Conservation (phyloP, 352 stramenopile species). For the Pythium vanterpoolii region DNA sequence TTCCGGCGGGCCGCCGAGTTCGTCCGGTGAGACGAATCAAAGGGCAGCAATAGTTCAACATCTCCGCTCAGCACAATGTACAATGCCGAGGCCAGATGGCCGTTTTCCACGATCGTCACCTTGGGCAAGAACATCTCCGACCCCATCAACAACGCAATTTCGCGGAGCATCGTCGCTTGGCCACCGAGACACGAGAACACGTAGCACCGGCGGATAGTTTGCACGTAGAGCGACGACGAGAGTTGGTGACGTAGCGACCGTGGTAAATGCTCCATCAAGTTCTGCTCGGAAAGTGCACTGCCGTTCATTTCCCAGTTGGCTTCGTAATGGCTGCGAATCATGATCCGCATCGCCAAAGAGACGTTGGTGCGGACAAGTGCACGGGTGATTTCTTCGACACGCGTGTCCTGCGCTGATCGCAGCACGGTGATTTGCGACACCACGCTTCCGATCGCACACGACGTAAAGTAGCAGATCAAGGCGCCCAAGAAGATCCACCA, state of each 20-base stretch:
- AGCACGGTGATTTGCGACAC: slow-evolving; percentile 50
- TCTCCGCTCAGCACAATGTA: slow-evolving; percentile 61
- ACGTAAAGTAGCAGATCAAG: slow-evolving; percentile 73
- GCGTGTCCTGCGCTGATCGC: slow-evolving; percentile 35
- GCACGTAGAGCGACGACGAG: slow-evolving; percentile 32
- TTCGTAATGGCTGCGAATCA: slow-evolving; percentile 60
- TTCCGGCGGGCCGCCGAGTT: background rate
- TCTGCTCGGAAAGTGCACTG: slow-evolving; percentile 44
- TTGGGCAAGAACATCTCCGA: slow-evolving; percentile 58
- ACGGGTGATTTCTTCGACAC: slow-evolving; percentile 56
- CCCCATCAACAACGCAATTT: slow-evolving; percentile 28
- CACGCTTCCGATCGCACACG: slow-evolving; percentile 52
- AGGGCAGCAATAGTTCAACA: slow-evolving; percentile 46
- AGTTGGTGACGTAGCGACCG: slow-evolving; percentile 41
- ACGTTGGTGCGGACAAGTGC: slow-evolving; percentile 42
- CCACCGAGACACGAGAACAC: slow-evolving; percentile 17
- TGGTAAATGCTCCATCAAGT: slow-evolving; percentile 49
- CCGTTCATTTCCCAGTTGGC: slow-evolving; percentile 76
- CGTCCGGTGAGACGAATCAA: slow-evolving; percentile 1
- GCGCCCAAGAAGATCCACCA: slow-evolving; percentile 69
- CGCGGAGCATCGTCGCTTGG: slow-evolving; percentile 13
- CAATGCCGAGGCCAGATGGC: slow-evolving; percentile 45
- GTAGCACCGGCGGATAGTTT: slow-evolving; percentile 27
- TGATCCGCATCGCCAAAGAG: slow-evolving; percentile 37
- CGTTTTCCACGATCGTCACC: slow-evolving; percentile 48